phyloP scores from a whole-genome alignment of 2,329 filamentous ascomycete genomes.

The Penicillium griseofulvum region DNA sequence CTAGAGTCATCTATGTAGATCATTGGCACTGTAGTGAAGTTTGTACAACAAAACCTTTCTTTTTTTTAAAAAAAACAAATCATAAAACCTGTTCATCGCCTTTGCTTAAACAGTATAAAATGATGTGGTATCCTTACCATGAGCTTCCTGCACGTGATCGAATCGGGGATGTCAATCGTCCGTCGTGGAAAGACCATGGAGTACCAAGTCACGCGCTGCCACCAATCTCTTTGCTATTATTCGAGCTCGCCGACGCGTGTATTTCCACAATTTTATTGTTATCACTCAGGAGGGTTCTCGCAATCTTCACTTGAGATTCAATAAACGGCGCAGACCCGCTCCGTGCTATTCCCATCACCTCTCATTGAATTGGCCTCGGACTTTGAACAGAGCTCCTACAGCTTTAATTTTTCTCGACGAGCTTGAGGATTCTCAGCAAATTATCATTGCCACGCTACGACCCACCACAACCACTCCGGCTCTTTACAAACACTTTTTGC shows the following conservation, averaged over 20 bases:
- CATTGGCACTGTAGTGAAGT: background rate
- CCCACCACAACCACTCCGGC: background rate
- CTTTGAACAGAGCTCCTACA: background rate
- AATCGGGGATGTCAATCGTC: constrained; percentile 7
- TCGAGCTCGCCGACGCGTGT: background rate
- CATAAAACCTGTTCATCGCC: background rate
- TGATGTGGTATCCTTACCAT: background rate
- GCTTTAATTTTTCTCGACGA: background rate
- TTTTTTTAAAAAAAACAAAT: too few species aligned
- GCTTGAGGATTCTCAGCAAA: background rate
- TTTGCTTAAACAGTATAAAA: background rate
- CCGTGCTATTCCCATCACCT: background rate
- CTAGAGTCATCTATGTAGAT: background rate
- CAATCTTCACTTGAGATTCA: background rate
- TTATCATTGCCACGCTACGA: background rate
- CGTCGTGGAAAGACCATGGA: constrained; percentile 7
- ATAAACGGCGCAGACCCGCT: background rate
- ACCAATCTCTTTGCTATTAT: background rate
- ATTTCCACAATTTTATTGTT: background rate
- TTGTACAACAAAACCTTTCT: background rate
- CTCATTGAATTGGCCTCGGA: background rate
- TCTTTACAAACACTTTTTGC: background rate
- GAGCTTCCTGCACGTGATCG: constrained; percentile 6
- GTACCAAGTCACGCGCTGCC: background rate
- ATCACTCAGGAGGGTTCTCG: background rate